Base-by-base conservation (phyloP, 495 filamentous ascomycete genomes). In the Trypethelium eluteriae region DNA sequence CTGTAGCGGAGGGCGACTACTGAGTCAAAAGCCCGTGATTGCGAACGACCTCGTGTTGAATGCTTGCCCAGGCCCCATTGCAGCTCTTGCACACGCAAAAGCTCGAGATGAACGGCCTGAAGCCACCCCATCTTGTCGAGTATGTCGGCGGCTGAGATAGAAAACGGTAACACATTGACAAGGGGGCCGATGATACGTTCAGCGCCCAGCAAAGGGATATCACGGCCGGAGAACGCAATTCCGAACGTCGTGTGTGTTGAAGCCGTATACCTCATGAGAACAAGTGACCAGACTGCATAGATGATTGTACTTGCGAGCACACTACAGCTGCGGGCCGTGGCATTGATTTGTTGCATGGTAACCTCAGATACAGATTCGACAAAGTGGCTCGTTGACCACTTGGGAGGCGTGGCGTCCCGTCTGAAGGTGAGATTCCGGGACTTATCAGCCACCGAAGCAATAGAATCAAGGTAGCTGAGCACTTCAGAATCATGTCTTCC, bases 121-220 rank as follows among this genome's bases (percentile, higher is more conserved):
- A 46, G 41, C 41, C 41, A 46, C 6, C 14, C 41, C 14, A 14
- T 46, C 41, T 6, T 6, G 41, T 46, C 14, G 41, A 6, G 6
- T 6, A 6, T 46, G 6, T 46, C 41, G 14, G 41, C 6, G 6
- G 41, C 41, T 6, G 6, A 14, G 6, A 14, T 46, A 6, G 61
- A 66, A 12, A 75, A 66, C 16, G 75, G 73, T 2, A 67, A 56
- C 10, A 68, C 71, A 64, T 72, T 73, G 49, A 76, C 68, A 14
- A 76, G n/a, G 0, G 76, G 75, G 2, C 76, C 76, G 35, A 78
- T 66, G n/a, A 69, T 67, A 6, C 66, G n/a, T 3, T 73, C 67
- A 10, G 69, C 68, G 2, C 62, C 62, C 41, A 64, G n/a, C 9
- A 72, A 62, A 35, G 70, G 46, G 63, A 74, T 47, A 53, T 75